Evolutionary conservation across 192 early-diverging fungal species (phyloP), one percentile per base, ranked within the genome.

Genomic region (Pilobolus umbonatus): DNA sequence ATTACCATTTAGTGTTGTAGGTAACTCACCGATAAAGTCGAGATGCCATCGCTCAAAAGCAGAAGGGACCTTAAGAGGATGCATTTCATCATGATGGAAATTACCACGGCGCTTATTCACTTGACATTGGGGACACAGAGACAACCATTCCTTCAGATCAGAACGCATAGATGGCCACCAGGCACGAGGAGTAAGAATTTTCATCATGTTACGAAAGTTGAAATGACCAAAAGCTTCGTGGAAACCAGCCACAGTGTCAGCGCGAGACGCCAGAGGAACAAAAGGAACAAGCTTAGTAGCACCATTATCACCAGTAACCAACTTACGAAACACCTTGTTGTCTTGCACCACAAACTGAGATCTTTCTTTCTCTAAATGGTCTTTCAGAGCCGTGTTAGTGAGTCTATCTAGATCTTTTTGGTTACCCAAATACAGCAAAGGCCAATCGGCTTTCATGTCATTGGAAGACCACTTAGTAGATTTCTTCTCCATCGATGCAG

Each of bases 11-110:
- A 15, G 1, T 1, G 24, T 25, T 26, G 52, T 39, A 2, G 8
- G 29, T 26, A n/a, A 58, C 2, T 40, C 25, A 34, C 40, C 58
- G 61, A 29, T 62, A 9, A 50, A 53, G 35, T 62, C 60, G 2
- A 63, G 45, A 36, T 59, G 57, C 56, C 56, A 58, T 10, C 40
- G 42, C 32, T 40, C 28, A 24, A 58, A 58, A 6, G 43, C 43
- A 21, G 42, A 3, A 22, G 56, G 56, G 0, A 58, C 30, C 14
- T 58, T 38, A 1, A 45, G 19, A 7, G 42, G 57, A 14, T 35
- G 32, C 57, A 59, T 59, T 4, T 19, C 39, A 46, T 29, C 43
- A 22, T 58, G 43, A 5, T 45, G 43, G 1, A 25, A 21, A 11
- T 9, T 6, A n/a, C 22, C 7, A 12, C n/a, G n/a, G 1, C 51